These are phyloP conservation scores for Phytophthora colocasiae DNA, from an alignment of 352 stramenopile species.

Conservation along the genomic window DNA sequence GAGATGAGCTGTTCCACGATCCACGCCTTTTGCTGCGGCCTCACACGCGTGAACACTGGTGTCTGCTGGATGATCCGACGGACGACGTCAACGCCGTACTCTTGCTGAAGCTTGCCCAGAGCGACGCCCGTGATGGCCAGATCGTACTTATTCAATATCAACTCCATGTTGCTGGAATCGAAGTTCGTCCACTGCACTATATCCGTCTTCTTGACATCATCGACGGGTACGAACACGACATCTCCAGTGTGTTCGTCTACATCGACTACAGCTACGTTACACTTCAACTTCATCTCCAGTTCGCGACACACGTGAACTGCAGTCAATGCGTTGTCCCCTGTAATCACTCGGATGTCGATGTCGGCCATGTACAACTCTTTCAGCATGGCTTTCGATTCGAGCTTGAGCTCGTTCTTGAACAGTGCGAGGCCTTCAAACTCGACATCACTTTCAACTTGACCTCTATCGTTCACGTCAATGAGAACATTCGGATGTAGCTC, in stretches of 20 bases:
- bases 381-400: conserved; percentile 71
- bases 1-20: conserved; percentile 64
- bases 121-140: conserved; percentile 61
- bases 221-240: conserved; percentile 42
- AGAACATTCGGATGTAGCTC: conserved; percentile 19
- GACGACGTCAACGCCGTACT: conserved; percentile 41
- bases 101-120: conserved; percentile 40
- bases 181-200: conserved; percentile 41
- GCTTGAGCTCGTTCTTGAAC: conserved; percentile 88
- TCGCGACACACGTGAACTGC: conserved; percentile 51
- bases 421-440: conserved; percentile 75
- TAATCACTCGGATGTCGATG: conserved; percentile 82
- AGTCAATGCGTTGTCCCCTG: conserved; percentile 73
- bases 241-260: conserved; percentile 28
- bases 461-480: conserved; percentile 34
- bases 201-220: conserved; percentile 39
- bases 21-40: conserved; percentile 57
- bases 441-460: conserved; percentile 63
- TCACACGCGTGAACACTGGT: conserved; percentile 60
- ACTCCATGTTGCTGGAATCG: conserved; percentile 32
- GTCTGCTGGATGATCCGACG: conserved; percentile 34
- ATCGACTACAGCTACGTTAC: conserved; percentile 51
- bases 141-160: conserved; percentile 33
- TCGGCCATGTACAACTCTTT: conserved; percentile 63
- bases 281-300: conserved; percentile 50